Conservation (phyloP, 2,329 filamentous ascomycete genomes). For the Xylaria multiplex region DNA sequence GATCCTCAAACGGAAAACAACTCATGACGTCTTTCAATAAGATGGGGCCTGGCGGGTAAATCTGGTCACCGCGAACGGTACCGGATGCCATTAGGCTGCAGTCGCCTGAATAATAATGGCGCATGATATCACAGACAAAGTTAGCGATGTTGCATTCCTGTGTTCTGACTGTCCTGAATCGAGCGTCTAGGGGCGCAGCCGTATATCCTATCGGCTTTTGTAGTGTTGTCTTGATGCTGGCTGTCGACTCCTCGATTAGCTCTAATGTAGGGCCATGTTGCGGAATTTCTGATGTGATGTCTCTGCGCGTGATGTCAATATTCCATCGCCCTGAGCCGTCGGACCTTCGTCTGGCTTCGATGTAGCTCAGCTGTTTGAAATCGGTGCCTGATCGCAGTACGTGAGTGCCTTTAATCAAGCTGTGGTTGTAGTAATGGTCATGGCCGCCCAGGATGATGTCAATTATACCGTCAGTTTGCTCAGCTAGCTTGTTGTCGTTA, state of each 20-base stretch:
- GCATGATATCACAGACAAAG: conserved; percentile 92
- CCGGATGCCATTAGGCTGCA: conserved; percentile 86
- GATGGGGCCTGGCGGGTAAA: conserved; percentile 83
- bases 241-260: conserved; percentile 75
- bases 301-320: conserved; percentile 78
- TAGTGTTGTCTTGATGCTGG: conserved; percentile 77
- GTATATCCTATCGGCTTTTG: conserved; percentile 88
- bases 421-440: conserved; percentile 88
- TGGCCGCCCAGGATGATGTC: conserved; percentile 91
- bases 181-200: conserved; percentile 81
- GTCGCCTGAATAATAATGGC: conserved; percentile 81
- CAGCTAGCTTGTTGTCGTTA: conserved; percentile 87
- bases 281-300: conserved; percentile 75
- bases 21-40: conserved; percentile 84
- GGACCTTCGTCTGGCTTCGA: conserved; percentile 73
- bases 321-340: conserved; percentile 70
- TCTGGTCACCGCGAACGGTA: conserved; percentile 87
- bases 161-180: conserved; percentile 83
- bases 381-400: conserved; percentile 89
- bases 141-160: conserved; percentile 88
- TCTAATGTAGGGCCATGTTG: conserved; percentile 69
- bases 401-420: conserved; percentile 80
- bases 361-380: conserved; percentile 91
- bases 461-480: conserved; percentile 76
- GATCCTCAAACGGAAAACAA: conserved; percentile 93